Conservation (phyloP, 495 filamentous ascomycete genomes). For the Parmelia sp. region DNA sequence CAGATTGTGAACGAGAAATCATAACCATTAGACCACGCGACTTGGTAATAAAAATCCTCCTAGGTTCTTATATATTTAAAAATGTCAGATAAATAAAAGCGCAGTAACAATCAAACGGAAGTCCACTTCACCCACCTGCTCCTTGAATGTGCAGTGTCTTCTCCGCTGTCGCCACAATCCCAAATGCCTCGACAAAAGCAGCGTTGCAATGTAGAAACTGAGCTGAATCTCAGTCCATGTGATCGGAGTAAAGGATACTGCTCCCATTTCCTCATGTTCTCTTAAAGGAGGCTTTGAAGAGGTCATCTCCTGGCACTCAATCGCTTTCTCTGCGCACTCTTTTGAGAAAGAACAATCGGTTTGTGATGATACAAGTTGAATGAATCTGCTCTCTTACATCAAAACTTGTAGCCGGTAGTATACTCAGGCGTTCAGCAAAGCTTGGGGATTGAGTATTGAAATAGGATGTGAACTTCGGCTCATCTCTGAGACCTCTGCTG, state of each 20-base stretch:
- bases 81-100: no score
- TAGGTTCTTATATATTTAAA: background rate
- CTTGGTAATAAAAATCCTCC: constrained; percentile 7
- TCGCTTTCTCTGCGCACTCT: background rate
- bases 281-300: background rate
- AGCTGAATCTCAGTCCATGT: background rate
- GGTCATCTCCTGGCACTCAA: background rate
- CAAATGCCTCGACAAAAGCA: background rate
- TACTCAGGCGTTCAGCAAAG: background rate
- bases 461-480: background rate
- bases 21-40: constrained; percentile 46
- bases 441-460: background rate
- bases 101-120: no score
- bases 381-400: background rate
- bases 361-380: no score
- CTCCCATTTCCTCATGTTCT: background rate
- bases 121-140: background rate
- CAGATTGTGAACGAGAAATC: constrained; percentile 45
- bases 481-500: background rate
- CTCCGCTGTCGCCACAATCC: background rate
- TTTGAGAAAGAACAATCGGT: no score
- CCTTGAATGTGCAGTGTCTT: background rate
- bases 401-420: background rate
- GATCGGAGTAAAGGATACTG: no score
- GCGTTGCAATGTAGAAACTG: no score